Evolutionary conservation across 176 grass and related monocot genomes (phyloP), one percentile per base, ranked within the genome.

Genomic region (Oropetium thomaeum): DNA sequence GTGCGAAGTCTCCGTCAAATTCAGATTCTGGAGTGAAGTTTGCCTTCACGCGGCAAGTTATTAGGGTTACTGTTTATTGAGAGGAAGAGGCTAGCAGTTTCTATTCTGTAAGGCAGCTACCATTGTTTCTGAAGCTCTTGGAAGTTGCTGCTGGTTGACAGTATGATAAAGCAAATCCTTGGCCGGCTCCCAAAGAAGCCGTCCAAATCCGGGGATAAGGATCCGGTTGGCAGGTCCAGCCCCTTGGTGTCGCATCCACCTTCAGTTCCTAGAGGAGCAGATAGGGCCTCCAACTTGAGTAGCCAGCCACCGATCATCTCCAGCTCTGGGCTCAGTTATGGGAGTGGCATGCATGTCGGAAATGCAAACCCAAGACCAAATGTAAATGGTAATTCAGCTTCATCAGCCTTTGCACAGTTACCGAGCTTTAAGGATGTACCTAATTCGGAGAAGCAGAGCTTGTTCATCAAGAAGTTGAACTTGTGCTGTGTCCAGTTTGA

Each of bases 121-220:
- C 8, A 6, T 20, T 80, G 23, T 40, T 23, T 80, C 76, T 0
- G 26, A 28, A 70, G 27, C 43, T 58, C n/a, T 48, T 26, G 45
- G 40, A 70, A 53, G 42, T 51, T 55, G 13, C 41, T 79, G 61
- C 5, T 38, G 53, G 53, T 33, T 42, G 53, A 17, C n/a, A 93
- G 71, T 10, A 93, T 93, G 90, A 93, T 93, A 71, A 93, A 93
- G 80, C 87, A 90, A 74, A 78, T 93, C 59, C 79, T 93, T 63
- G 87, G 87, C 15, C 74, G 83, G 76, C 86, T 93, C 76, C 90
- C 90, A 6, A 89, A 89, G 80, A 93, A 93, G 80, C 57, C 65
- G 4, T 90, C 87, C 67, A 90, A 93, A 73, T 93, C 83, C 0
- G 80, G 87, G 26, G 90, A 93, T 68, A 93, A 84, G 78, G 90